Base-by-base conservation (phyloP, 371 early-diverging fungal species). In the Zychaea mexicana region DNA sequence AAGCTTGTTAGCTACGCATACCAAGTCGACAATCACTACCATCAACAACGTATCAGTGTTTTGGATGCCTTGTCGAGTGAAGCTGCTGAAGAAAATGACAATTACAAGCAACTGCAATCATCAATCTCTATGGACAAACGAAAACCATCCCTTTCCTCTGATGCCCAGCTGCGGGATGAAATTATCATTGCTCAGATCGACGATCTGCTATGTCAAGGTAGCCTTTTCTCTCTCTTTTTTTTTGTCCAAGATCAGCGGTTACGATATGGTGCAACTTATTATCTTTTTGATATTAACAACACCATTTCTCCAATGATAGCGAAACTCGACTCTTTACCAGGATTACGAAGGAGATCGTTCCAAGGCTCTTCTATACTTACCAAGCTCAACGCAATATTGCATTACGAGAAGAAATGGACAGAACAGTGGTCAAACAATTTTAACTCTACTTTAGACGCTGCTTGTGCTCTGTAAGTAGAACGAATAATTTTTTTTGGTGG, bases 361-460 rank as follows among this genome's bases (percentile, higher is more conserved):
- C 19, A 31, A 15, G 63, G 21, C 9, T 24, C 26, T 17, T 56
- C 63, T 12, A 28, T 63, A 2, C 27, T 63, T 9, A 63, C 28
- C 63, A 63, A 63, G 30, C 47, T 63, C 47, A 57, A 45, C 24
- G 32, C 55, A 0, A 22, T 63, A 17, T 26, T 63, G 42, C 56
- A 63, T 22, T 56, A 30, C 27, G 57, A 57, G 21, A 57, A 63
- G 31, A 30, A 47, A n/a, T 57, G 42, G 57, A 56, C 22, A 17
- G 32, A 63, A 2, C 28, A 45, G 24, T 63, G 63, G 63, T 30
- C 55, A 3, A 36, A 56, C 21, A 56, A 56, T 2, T 45, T 63
- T 22, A 42, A 38, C 19, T 31, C 63, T n/a, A 28, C 36, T 45
- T n/a, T 63, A 8, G 63, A 63, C 30, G 63, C 63, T 1, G 57